A percentile compares a stretch with the other conserved stretches of the same genome.
Conservation (phyloP, 805 yeast species). For the Sugiyamaella boreocaroliniensis region DNA sequence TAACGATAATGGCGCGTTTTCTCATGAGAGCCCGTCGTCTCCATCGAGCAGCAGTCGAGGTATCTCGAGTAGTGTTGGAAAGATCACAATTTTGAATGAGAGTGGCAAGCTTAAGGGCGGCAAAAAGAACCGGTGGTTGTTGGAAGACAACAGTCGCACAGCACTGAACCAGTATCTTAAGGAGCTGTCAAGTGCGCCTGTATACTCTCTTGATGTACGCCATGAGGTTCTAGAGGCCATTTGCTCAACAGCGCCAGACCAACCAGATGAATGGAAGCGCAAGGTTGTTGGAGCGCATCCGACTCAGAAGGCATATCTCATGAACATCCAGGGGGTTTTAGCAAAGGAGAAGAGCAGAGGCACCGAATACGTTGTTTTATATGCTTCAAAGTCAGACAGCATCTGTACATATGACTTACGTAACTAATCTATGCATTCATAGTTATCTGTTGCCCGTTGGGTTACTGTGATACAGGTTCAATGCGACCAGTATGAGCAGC, state of each 20-base stretch:
- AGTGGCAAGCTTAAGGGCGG: conserved; percentile 68
- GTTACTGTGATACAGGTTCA: too few relatives aligned
- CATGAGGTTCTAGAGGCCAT: conserved; percentile 86
- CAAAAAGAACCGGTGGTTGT: conserved; percentile 66
- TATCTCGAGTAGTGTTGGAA: conserved; percentile 2
- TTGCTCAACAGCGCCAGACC: conserved; percentile 23
- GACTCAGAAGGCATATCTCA: conserved; percentile 72
- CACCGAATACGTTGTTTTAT: conserved; percentile 66
- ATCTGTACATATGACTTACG: conserved; percentile 52
- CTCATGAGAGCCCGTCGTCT: background rate
- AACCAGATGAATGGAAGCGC: conserved; percentile 50
- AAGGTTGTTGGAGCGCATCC: conserved; percentile 82
- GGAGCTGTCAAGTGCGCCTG: conserved; percentile 57
- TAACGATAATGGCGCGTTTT: background rate
- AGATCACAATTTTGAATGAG: conserved; percentile 54
- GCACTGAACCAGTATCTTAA: conserved; percentile 51
- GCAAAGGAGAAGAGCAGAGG: conserved; percentile 66
- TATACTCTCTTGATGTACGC: conserved; percentile 67
- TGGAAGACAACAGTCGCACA: conserved; percentile 69
- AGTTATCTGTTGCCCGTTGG: background rate
- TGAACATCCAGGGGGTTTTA: conserved; percentile 64
- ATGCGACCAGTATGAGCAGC: too few relatives aligned
- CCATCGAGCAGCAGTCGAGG: background rate
- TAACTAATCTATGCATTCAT: background rate
- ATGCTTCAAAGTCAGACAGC: conserved; percentile 71